Base-by-base conservation (phyloP, 2,329 filamentous ascomycete species). In the Fusarium sp. region DNA sequence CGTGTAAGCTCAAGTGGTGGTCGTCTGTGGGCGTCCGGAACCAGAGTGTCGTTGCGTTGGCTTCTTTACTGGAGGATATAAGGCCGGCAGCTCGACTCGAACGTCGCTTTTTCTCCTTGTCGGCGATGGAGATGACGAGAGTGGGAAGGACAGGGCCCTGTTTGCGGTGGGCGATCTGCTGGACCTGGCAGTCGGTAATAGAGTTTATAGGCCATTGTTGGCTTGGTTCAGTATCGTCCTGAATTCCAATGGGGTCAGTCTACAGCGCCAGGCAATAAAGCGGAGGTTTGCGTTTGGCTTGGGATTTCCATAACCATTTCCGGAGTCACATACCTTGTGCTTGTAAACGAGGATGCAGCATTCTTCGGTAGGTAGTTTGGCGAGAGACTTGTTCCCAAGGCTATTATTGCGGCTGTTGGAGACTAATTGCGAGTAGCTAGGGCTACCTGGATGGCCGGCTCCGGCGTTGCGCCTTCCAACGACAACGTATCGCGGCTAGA, bases 41-140 rank as follows among this genome's bases (percentile, higher is more conserved):
- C 79, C 85, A 85, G 3, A 91, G 76, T 0, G 83, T 84, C 8
- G 80, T 82, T 3, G 83, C 79, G 8, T 79, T 77, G 1, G 82
- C 78, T 14, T 88, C 85, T 73, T 85, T 88, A 62, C 79, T 83
- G 6, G 81, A 77, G 9, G 84, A 77, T 16, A 83, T 84, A 20
- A 90, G 79, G 3, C 86, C 86, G 4, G 86, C 84, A 4, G 89
- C 86, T 65, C 88, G 83, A 70, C 88, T 90, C 50, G 89, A 90
- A 64, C 89, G 83, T 54, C 89, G 85, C 72, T 90, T 90, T 60
- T 87, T 85, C 67, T 88, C 81, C 75, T 87, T 89, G 68, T 90
- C 87, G 36, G 83, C 81, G 51, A 90, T 79, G 68, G 81, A 86
- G 36, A 90, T 75, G 49, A 89, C 80, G 11, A 91, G 82, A 6